Percentiles rank a stretch among this genome's conserved stretches.
Conservation (phyloP, 1,139 yeast genomes). For the Blastobotrys persicus region DNA sequence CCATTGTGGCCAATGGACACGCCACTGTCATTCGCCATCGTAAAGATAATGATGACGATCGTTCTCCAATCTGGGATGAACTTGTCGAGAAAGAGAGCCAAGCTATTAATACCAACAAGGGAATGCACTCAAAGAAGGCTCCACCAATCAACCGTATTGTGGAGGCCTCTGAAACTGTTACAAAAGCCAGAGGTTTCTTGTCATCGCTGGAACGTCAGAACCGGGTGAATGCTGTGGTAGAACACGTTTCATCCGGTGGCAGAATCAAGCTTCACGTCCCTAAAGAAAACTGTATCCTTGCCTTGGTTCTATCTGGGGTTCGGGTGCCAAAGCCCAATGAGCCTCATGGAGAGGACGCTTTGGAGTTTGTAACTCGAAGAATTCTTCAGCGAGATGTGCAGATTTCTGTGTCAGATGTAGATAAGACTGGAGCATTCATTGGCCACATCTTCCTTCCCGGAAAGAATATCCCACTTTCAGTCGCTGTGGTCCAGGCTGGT, state of each 20-base stretch:
- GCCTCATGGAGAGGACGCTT: conserved; percentile 51
- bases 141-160: conserved; percentile 62
- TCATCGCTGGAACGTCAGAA: conserved; percentile 67
- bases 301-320: conserved; percentile 75
- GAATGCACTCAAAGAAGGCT: conserved; percentile 59
- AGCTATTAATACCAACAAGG: conserved; percentile 56
- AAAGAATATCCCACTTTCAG: conserved; percentile 58
- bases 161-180: conserved; percentile 73
- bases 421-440: conserved; percentile 77
- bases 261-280: conserved; percentile 68
- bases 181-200: conserved; percentile 72
- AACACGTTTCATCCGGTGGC: conserved; percentile 64
- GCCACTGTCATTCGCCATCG: conserved; percentile 79
- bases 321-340: conserved; percentile 46
- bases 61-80: conserved; percentile 76
- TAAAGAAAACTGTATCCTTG: conserved; percentile 66
- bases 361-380: conserved; percentile 53
- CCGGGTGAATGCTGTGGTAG: conserved; percentile 65
- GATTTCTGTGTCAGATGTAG: conserved; percentile 65
- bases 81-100: conserved; percentile 67
- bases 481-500: conserved; percentile 61
- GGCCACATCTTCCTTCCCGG: conserved; percentile 63
- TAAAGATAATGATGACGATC: conserved; percentile 60
- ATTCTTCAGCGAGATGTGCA: conserved; percentile 72
- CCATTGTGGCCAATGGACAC: conserved; percentile 61